A percentile compares a stretch with the other conserved stretches of the same genome.
Evolutionary conservation across 177 flowering plant genomes (phyloP).

Genomic region (Tripterygium wilfordii): DNA sequence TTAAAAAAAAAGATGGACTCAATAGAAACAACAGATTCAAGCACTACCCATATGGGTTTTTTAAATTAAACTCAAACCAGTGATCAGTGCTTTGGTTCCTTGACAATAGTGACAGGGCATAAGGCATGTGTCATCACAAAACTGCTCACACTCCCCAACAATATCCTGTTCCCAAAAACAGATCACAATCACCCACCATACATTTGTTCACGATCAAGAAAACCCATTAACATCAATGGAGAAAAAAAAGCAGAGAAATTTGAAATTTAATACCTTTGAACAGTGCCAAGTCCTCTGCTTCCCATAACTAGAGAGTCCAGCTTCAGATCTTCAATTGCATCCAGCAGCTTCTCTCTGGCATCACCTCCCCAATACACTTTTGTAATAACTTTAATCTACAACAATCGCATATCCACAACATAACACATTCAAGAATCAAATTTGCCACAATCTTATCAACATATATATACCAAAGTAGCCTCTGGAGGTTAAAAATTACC

Average conservation of each 20-base stretch:
- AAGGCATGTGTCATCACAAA: slow-evolving; percentile 44
- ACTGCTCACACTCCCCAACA: slow-evolving; percentile 73
- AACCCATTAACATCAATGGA: neutral
- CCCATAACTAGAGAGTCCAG: slow-evolving; percentile 71
- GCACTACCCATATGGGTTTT: too few species aligned
- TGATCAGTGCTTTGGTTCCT: too few species aligned
- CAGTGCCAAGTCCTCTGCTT: slow-evolving; percentile 63
- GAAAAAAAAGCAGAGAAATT: neutral
- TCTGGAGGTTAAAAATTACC: too few species aligned
- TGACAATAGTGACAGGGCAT: slow-evolving; percentile 75
- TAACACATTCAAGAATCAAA: too few species aligned
- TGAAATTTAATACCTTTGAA: slow-evolving; percentile 36
- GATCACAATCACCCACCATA: neutral
- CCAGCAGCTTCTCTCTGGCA: slow-evolving; percentile 61
- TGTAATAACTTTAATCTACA: slow-evolving; percentile 36
- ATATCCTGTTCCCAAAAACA: slow-evolving; percentile 38
- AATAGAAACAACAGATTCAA: too few species aligned
- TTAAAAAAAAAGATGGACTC: too few species aligned
- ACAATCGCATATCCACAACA: too few species aligned
- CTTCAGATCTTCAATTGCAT: slow-evolving; percentile 55
- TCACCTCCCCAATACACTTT: slow-evolving; percentile 87
- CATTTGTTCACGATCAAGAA: neutral
- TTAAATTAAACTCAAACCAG: too few species aligned
- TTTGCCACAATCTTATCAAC: too few species aligned
- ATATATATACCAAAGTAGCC: too few species aligned